phyloP scores from a whole-genome alignment of 805 yeast species.

The Wickerhamiella brachini region DNA sequence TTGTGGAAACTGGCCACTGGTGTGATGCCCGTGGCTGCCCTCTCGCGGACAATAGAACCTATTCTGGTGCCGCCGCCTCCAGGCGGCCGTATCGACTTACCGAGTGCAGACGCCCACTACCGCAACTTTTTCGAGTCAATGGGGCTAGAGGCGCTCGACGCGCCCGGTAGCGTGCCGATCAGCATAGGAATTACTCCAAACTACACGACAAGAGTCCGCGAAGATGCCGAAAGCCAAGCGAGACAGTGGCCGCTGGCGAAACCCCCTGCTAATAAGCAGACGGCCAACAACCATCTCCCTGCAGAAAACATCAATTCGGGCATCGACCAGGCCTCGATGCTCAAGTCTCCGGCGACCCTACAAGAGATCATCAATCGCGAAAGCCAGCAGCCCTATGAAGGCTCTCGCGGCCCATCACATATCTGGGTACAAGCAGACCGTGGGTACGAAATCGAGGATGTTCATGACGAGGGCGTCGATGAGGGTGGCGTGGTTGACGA shows the following conservation, averaged over 20 bases:
- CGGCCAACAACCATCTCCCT: no score
- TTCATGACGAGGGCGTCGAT: background rate
- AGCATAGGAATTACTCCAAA: background rate
- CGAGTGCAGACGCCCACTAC: background rate
- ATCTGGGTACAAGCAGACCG: no score
- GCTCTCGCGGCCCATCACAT: no score
- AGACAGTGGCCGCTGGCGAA: no score
- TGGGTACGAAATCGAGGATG: no score
- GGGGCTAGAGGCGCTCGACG: background rate
- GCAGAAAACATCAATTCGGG: no score
- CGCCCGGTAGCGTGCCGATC: background rate
- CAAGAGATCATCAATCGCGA: no score
- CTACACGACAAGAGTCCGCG: background rate
- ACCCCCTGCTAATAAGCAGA: no score
- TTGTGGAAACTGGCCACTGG: background rate
- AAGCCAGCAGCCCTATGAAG: no score
- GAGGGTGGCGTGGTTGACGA: background rate
- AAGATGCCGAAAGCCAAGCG: no score
- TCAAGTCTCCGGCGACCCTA: no score
- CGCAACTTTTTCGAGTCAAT: background rate
- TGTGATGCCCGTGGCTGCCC: background rate
- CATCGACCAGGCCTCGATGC: no score
- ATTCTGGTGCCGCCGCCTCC: background rate
- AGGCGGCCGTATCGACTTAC: background rate
- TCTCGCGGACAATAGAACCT: background rate